Percentiles rank a stretch among this genome's conserved stretches.
Conservation (phyloP, 2,329 filamentous ascomycete species). For the Penicillium capsulatum region DNA sequence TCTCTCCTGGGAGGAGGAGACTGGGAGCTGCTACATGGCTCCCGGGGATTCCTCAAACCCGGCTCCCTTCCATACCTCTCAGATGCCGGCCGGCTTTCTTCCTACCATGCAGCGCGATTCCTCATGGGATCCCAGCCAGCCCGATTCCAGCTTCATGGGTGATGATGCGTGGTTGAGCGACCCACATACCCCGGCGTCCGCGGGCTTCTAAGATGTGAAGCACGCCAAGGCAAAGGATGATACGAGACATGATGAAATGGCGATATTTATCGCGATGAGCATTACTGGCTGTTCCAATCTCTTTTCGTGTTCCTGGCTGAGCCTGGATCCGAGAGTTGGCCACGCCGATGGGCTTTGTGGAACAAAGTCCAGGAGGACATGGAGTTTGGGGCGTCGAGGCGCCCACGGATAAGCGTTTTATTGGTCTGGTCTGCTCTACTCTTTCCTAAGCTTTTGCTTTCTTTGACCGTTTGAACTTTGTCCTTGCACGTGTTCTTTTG, state of each 20-base stretch:
- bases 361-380: conserved; percentile 6
- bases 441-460: conserved; percentile 1
- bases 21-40: neutral
- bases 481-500: too few species aligned
- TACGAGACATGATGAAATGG: neutral
- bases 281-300: conserved; percentile 6
- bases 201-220: neutral
- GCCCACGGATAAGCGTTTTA: neutral
- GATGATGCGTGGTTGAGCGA: neutral
- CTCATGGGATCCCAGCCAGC: conserved; percentile 11
- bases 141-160: neutral
- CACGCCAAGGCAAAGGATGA: neutral
- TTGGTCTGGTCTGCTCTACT: neutral
- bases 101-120: conserved; percentile 12
- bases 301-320: conserved; percentile 3
- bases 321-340: conserved; percentile 2
- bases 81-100: conserved; percentile 3
- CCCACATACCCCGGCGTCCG: neutral
- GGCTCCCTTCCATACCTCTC: conserved; percentile 4
- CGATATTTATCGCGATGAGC: neutral
- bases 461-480: neutral
- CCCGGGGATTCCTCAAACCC: conserved; percentile 8
- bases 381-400: conserved; percentile 4
- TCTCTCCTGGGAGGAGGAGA: conserved; percentile 6
- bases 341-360: conserved; percentile 11